Conservation (phyloP, 73 alveolate species). For the Durusdinium trenchii region DNA sequence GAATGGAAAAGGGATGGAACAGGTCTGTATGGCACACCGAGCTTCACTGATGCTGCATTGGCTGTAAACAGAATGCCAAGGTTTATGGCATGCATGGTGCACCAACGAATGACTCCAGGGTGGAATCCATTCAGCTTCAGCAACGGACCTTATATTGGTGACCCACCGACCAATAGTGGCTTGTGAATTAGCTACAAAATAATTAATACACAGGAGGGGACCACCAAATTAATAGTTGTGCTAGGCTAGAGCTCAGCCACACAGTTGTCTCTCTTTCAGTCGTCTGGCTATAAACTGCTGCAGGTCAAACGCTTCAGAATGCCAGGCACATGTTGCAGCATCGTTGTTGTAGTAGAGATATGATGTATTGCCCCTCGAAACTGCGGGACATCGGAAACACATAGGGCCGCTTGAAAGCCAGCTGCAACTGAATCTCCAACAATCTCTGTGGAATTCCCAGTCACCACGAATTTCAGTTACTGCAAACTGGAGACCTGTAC, state of each 20-base stretch:
- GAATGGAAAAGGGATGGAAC: not conserved
- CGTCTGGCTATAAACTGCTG: not conserved
- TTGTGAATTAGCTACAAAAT: not conserved
- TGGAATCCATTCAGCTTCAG: slow-evolving; percentile 18
- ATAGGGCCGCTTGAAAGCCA: not conserved
- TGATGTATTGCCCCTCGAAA: not conserved
- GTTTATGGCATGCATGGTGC: slow-evolving; percentile 33
- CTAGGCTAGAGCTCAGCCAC: not conserved
- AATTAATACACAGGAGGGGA: not conserved
- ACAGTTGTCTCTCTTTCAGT: not conserved
- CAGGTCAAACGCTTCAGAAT: not conserved
- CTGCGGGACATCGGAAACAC: not conserved
- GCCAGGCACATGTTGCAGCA: not conserved
- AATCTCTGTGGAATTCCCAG: not conserved
- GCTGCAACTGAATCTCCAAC: not conserved
- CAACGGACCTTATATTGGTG: not conserved
- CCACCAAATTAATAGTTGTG: not conserved
- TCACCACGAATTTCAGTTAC: not conserved
- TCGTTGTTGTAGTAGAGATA: not conserved
- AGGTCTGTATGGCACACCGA: not conserved
- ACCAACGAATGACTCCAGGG: not conserved
- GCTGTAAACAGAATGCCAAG: slow-evolving; percentile 1
- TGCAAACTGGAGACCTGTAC: not conserved
- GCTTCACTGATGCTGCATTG: not conserved
- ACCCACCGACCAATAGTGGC: not conserved